Conservation (phyloP, 352 stramenopile species). For the Pythium myriotylum region DNA sequence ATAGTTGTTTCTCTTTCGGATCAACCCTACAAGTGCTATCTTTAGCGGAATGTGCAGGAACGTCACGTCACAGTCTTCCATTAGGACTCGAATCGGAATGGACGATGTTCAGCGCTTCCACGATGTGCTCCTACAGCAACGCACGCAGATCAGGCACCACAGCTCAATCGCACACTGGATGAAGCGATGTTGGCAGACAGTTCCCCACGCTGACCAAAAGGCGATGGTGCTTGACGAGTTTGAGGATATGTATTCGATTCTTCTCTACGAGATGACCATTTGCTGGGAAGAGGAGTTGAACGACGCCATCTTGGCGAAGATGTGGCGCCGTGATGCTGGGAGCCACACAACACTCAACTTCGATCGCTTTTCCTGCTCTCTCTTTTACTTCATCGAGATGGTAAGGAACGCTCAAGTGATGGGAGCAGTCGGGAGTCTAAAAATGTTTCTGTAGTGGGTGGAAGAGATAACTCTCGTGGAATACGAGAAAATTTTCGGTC, state of each 20-base stretch:
- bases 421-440: too few relatives aligned
- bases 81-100: too few relatives aligned
- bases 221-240: conserved; percentile 43
- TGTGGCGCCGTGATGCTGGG: conserved; percentile 48
- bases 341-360: conserved; percentile 42
- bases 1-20: background rate
- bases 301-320: conserved; percentile 44
- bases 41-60: background rate
- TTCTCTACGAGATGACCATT: conserved; percentile 66
- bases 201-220: conserved; percentile 15
- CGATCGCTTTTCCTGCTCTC: conserved; percentile 57
- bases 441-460: conserved; percentile 45
- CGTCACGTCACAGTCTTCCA: too few relatives aligned
- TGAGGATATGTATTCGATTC: conserved; percentile 47
- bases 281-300: conserved; percentile 64
- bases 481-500: conserved; percentile 44
- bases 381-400: conserved; percentile 67
- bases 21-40: background rate
- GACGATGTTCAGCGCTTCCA: conserved; percentile 43
- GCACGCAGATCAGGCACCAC: conserved; percentile 53
- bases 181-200: conserved; percentile 43
- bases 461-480: conserved; percentile 38
- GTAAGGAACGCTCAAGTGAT: conserved; percentile 29
- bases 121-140: conserved; percentile 42
- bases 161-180: conserved; percentile 39